Conservation (phyloP, 1,139 yeast species). For the Kodamaea arcana region DNA sequence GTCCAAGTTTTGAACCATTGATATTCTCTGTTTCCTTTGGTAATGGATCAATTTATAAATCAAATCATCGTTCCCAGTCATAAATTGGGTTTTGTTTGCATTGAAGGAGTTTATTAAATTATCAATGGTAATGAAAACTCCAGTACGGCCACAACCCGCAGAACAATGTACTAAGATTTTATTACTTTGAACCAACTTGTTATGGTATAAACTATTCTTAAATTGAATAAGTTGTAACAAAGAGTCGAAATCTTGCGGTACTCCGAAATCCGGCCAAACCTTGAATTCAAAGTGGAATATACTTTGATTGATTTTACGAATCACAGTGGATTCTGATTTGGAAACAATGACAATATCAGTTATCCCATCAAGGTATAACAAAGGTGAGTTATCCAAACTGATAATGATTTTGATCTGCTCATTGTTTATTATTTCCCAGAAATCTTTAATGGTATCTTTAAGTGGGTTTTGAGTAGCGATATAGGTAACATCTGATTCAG, state of each 20-base stretch:
- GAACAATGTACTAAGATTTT: slow-evolving; percentile 27
- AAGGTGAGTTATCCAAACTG: slow-evolving; percentile 53
- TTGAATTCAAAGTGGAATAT: slow-evolving; percentile 68
- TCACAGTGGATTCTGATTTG: slow-evolving; percentile 9
- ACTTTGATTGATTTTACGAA: slow-evolving; percentile 20
- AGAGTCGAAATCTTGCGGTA: slow-evolving; percentile 52
- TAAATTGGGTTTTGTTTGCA: slow-evolving; percentile 5
- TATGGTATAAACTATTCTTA: slow-evolving; percentile 38
- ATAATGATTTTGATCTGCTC: slow-evolving; percentile 61
- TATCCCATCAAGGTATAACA: slow-evolving; percentile 10
- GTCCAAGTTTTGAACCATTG: slow-evolving; percentile 46
- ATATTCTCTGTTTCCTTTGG: slow-evolving; percentile 40
- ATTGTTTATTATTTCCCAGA: slow-evolving; percentile 45
- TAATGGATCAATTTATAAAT: slow-evolving; percentile 35
- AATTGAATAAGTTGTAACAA: slow-evolving; percentile 49
- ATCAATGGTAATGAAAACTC: slow-evolving; percentile 17
- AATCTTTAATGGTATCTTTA: slow-evolving; percentile 36
- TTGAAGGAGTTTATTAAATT: slow-evolving; percentile 12
- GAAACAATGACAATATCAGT: slow-evolving; percentile 7
- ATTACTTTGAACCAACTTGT: slow-evolving; percentile 14
- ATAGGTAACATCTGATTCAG: slow-evolving; percentile 21
- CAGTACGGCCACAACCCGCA: slow-evolving; percentile 18
- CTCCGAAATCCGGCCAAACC: slow-evolving; percentile 82
- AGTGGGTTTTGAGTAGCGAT: slow-evolving; percentile 47
- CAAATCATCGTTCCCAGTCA: slow-evolving; percentile 14